phyloP scores from a whole-genome alignment of 768 basidiomycete genomes.

The Panellus pusillus region DNA sequence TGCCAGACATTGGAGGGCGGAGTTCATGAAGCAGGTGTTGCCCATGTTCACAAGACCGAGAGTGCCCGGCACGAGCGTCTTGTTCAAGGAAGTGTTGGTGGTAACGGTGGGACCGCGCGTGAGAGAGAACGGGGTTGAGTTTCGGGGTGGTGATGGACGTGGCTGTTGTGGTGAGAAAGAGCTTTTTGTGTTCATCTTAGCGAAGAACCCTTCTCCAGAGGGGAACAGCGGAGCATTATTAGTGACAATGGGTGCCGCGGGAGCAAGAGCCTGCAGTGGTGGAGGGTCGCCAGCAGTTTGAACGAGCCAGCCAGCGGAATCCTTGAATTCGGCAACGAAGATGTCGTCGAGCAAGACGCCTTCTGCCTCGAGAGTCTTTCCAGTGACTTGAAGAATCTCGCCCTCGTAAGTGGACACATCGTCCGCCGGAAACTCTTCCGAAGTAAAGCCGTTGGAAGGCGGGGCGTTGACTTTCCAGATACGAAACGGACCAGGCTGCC shows the following conservation, averaged over 20 bases:
- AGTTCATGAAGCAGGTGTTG: conserved; percentile 99
- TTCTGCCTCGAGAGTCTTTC: conserved; percentile 58
- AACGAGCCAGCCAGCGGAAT: conserved; percentile 57
- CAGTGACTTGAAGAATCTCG: conserved; percentile 45
- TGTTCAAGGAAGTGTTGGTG: conserved; percentile 22
- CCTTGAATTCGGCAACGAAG: conserved; percentile 77
- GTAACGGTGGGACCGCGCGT: neutral
- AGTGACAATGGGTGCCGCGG: conserved; percentile 23
- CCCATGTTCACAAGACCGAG: conserved; percentile 91
- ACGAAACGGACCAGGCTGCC: conserved; percentile 43
- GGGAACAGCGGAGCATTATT: conserved; percentile 50
- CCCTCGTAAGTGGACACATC: conserved; percentile 32
- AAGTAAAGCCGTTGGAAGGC: conserved; percentile 34
- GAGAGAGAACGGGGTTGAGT: conserved; percentile 16
- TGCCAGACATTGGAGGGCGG: conserved; percentile 92
- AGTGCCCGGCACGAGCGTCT: conserved; percentile 65
- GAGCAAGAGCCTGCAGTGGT: conserved; percentile 18
- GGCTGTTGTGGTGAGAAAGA: conserved; percentile 12
- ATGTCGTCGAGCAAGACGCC: conserved; percentile 61
- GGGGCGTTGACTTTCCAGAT: conserved; percentile 58
- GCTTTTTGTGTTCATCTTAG: conserved; percentile 34
- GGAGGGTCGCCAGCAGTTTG: conserved; percentile 29
- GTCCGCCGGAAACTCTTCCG: conserved; percentile 34
- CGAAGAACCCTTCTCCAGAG: conserved; percentile 57
- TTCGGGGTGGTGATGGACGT: conserved; percentile 15